phyloP scores from a whole-genome alignment of 257 asterid species.

The Solanum chiquidenum region DNA sequence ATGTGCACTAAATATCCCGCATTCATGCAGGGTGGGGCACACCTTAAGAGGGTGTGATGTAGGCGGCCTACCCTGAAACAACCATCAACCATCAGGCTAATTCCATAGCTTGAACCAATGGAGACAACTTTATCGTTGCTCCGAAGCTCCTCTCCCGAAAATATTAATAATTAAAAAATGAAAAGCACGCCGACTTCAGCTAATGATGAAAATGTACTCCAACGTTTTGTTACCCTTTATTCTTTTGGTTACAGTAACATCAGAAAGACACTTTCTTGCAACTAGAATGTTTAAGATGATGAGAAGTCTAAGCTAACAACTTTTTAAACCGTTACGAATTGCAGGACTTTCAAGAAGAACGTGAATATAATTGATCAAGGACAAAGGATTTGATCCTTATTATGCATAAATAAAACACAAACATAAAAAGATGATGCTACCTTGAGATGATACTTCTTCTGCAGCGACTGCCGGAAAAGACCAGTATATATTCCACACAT shows the following conservation, averaged over 20 bases:
- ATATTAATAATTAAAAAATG: background rate
- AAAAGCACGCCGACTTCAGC: background rate
- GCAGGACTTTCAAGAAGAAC: background rate
- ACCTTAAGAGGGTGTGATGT: background rate
- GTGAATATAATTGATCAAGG: background rate
- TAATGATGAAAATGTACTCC: background rate
- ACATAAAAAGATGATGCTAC: conserved; percentile 20
- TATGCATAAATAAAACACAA: background rate
- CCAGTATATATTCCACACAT: conserved; percentile 99
- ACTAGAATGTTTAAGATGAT: background rate
- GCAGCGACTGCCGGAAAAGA: conserved; percentile 66
- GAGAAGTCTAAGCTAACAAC: background rate
- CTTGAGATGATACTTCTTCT: conserved; percentile 97
- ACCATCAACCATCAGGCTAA: background rate
- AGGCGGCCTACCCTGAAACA: background rate
- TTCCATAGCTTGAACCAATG: background rate
- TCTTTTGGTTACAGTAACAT: background rate
- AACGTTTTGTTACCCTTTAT: background rate
- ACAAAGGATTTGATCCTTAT: background rate
- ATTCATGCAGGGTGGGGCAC: background rate
- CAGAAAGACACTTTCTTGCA: background rate
- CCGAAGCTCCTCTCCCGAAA: background rate
- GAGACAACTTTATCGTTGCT: background rate
- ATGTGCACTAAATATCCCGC: background rate
- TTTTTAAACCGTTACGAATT: background rate